A percentile compares a stretch with the other conserved stretches of the same genome.
These are phyloP conservation scores for Eudorina sp. DNA, from an alignment of 139 green algal species.

Conservation along the genomic window DNA sequence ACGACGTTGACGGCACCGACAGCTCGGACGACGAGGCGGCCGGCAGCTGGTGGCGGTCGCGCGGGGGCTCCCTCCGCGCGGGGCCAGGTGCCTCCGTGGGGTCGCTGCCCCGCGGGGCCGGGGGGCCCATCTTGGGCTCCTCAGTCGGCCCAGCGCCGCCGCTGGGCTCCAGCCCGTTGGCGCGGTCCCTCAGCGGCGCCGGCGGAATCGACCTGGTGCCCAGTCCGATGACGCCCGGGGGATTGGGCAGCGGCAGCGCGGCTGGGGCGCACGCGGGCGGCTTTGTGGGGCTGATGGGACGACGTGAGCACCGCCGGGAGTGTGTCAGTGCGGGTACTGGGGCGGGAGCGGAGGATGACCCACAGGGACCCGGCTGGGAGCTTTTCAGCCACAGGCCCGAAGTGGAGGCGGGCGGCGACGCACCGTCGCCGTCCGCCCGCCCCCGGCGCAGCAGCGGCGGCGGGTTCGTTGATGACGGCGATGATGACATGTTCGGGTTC, in stretches of 20 bases:
- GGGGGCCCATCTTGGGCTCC: background rate
- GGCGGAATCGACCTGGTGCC: background rate
- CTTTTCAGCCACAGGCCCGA: constrained; percentile 13
- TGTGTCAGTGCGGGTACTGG: background rate
- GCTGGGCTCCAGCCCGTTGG: constrained; percentile 3
- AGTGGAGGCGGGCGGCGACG: background rate
- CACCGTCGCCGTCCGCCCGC: background rate
- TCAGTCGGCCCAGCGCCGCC: background rate
- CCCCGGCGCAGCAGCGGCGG: background rate
- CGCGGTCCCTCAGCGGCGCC: background rate
- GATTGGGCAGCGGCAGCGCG: background rate
- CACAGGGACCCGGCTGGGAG: background rate
- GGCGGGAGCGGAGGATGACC: background rate
- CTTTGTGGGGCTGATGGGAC: background rate
- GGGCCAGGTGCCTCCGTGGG: background rate
- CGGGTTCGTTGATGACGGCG: background rate
- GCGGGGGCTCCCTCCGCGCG: background rate
- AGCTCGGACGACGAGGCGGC: constrained; percentile 15
- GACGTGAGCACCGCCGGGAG: background rate
- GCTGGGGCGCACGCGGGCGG: background rate
- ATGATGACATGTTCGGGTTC: constrained; percentile 36
- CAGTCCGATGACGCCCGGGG: background rate
- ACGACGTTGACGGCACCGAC: background rate
- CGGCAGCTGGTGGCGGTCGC: background rate
- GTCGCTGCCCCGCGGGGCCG: background rate